A percentile compares a stretch with the other conserved stretches of the same genome.
Evolutionary conservation across 2,329 filamentous ascomycete species (phyloP).

Genomic region (Colletotrichum tropicicola): DNA sequence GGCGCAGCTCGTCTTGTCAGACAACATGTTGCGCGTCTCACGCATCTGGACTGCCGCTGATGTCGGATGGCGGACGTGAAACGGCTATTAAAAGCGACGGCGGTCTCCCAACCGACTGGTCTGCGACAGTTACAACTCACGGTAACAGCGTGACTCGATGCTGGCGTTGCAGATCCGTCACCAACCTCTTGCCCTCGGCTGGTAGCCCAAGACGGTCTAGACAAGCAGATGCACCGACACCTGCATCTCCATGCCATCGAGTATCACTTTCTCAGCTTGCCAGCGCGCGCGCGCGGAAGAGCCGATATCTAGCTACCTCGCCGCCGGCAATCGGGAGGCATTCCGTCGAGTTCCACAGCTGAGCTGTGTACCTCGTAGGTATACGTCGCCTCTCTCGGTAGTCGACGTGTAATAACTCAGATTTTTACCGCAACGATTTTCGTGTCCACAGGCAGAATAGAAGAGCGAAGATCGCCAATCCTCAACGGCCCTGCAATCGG

Average conservation of each 20-base stretch:
- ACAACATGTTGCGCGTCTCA: conserved; percentile 20
- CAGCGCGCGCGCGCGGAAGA: no score
- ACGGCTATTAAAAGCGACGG: conserved; percentile 29
- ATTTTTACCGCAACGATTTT: neutral
- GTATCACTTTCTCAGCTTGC: no score
- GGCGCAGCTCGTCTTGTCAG: conserved; percentile 18
- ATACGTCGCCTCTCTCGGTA: neutral
- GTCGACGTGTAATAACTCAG: neutral
- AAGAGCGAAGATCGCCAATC: conserved; percentile 8
- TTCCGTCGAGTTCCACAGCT: neutral
- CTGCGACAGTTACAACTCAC: conserved; percentile 15
- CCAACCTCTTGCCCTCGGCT: no score
- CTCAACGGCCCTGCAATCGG: conserved; percentile 16
- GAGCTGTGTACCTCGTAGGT: neutral
- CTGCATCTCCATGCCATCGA: no score
- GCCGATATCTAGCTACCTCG: neutral
- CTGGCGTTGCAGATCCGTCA: conserved; percentile 26
- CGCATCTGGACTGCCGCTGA: neutral
- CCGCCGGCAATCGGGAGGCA: neutral
- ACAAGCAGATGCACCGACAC: no score
- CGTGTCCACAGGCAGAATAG: neutral
- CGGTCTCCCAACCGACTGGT: conserved; percentile 12
- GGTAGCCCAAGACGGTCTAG: neutral
- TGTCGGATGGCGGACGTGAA: conserved; percentile 21
- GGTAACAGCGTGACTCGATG: conserved; percentile 17